Base-by-base conservation (phyloP, 495 filamentous ascomycete genomes). In the Penicillium longicatenatum region DNA sequence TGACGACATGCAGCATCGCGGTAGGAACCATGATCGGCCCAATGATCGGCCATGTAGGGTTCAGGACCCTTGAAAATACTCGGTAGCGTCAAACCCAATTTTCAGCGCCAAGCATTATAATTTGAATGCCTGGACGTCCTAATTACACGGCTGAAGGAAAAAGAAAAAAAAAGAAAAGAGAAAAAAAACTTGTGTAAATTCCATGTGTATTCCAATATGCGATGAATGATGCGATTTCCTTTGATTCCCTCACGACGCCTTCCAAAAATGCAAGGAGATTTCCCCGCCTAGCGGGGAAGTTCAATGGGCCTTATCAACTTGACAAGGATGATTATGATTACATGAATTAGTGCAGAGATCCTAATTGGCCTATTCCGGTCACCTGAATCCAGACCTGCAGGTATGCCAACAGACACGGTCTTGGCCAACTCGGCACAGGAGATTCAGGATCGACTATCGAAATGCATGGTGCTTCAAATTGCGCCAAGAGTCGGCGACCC, bases 381-480 rank as follows among this genome's bases (percentile, higher is more conserved):
- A 17, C 37, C 37, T 35, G 21, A 37, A 37, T 21, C 37, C 20
- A 42, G 41, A 19, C 24, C 22, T 43, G 49, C 31, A 51, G 35
- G 35, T 52, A 26, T 20, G 19, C 33, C 24, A 55, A 52, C 20
- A 35, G 31, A 26, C 50, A 41, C 30, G 33, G 39, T 41, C 50
- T 41, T 52, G 33, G 50, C 22, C 2, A 10, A 9, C 33, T 39
- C 17, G 20, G 17, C 30, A 16, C 33, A 30, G 19, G 41, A 30
- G 16, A 42, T 21, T 45, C n/a, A 17, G 21, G 16, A 33, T 22
- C 54, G 41, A 45, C 39, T 69, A 70, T 58, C 71, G 67, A 54
- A 76, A 77, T 49, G 73, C 71, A 59, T 75, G 74, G 29, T 75
- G 65, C 54, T 69, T 75, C 56, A 77, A 70, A 24, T 77, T 60